Base-by-base conservation (phyloP, 352 stramenopile species). In the Sclerospora graminicola region DNA sequence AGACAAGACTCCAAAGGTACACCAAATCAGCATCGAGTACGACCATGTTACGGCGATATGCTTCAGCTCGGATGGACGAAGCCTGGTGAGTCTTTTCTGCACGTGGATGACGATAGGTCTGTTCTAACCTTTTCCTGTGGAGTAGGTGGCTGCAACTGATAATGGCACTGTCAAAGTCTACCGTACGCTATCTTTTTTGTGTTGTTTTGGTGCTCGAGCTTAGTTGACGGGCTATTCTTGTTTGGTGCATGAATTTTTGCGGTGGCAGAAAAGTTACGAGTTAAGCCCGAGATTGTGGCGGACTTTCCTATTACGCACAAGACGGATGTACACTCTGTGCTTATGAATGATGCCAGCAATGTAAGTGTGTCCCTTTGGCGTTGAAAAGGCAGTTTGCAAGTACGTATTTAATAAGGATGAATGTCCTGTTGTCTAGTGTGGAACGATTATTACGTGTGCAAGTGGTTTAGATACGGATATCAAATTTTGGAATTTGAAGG, bases 261-360 rank as follows among this genome's bases (percentile, higher is more conserved):
- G 27, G 31, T 44, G 35, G n/a, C 45, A 89, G 76, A 89, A 45
- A 90, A 90, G 45, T 59, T 88, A 21, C 77, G 78, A 35, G 41
- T 63, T 21, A 90, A 88, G 35, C 75, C 78, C 3, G 70, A 90
- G 52, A 55, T 86, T 7, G 58, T 80, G 23, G 60, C 50, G 2
- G 74, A 84, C 24, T 86, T 90, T 34, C 54, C 59, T 1, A 52
- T 72, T 18, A 46, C 60, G 14, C 78, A 90, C 60, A 86, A 85
- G 59, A 76, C 70, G 16, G 70, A 88, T 36, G 69, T 88, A 14
- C 75, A 84, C 50, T 88, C 75, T 23, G 68, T 90, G 36, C 59
- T 87, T 26, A 85, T 90, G 75, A 88, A 85, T 44, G 75, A 90
- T 50, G 67, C 88, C 51, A 72, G 75, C 53, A 69, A 77, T 19